Evolutionary conservation across 2,329 filamentous ascomycete species (phyloP).

Genomic region (Trichoderma pleuroti): DNA sequence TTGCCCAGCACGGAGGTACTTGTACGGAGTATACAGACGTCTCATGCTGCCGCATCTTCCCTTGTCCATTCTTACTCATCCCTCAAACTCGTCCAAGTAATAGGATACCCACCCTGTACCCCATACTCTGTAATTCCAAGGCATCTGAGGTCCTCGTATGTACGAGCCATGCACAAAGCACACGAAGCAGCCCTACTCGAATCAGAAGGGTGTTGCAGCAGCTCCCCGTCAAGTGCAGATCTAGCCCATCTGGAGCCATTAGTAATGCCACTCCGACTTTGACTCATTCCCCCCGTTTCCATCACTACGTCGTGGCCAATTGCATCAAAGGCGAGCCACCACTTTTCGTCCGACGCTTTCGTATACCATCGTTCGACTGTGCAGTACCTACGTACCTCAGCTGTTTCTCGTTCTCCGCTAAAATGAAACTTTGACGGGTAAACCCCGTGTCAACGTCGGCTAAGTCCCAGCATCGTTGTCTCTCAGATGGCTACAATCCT

Average conservation of each 20-base stretch:
- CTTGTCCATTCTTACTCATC: neutral
- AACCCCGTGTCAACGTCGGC: slow-evolving; percentile 30
- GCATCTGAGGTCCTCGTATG: neutral
- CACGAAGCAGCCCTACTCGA: neutral
- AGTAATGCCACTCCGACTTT: neutral
- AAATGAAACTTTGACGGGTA: slow-evolving; percentile 25
- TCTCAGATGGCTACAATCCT: neutral
- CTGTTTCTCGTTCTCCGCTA: neutral
- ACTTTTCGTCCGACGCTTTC: neutral
- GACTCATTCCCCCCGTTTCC: neutral
- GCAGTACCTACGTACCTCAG: neutral
- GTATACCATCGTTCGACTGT: neutral
- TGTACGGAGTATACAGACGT: too few relatives aligned
- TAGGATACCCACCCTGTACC: neutral
- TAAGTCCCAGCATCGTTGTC: slow-evolving; percentile 27
- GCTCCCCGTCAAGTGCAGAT: neutral
- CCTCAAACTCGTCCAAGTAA: neutral
- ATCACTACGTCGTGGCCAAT: neutral
- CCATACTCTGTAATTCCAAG: neutral
- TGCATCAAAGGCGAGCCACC: neutral
- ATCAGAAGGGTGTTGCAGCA: neutral
- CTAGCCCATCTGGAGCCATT: neutral
- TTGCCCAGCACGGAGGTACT: too few relatives aligned
- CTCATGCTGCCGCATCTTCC: neutral
- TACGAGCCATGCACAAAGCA: neutral